Evolutionary conservation across 352 stramenopile genomes (phyloP), one percentile per base, ranked within the genome.

Genomic region (Phytophthora citricola): DNA sequence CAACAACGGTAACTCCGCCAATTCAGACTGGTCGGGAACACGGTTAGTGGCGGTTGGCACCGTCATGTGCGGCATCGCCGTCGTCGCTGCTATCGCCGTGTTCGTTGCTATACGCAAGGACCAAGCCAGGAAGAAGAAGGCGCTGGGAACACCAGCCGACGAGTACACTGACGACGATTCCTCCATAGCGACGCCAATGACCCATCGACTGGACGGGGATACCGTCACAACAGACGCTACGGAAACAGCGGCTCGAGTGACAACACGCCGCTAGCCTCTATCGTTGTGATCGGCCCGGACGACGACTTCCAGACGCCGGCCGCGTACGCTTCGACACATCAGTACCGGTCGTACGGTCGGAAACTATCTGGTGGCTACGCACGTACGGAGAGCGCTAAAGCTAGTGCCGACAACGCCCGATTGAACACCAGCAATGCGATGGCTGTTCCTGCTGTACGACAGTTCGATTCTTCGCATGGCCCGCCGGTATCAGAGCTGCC

Each of bases 81-180:
- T 45, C 4, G 54, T 80, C 14, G 75, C 66, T 46, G 72, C 66
- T 4, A 48, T 86, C 22, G 75, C 62, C 2, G 63, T 83, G n/a
- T 76, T 87, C 46, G 60, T 76, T 7, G 69, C 75, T 20, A 46
- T 80, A 10, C 74, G 71, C 20, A 78, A 63, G 15, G 51, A 69
- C 27, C 53, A 68, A 24, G 47, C 20, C 40, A 63, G 39, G 15
- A 72, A 64, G 49, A 56, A 61, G 3, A 77, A 66, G 3, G 69
- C 47, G 27, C 63, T 75, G 2, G 58, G 63, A 34, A 87, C 73
- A 9, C 76, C 74, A 2, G 44, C 24, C 24, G 56, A 77, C 5
- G 61, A 76, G 32, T 67, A 57, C 32, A 58, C 45, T 1, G 47
- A 65, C 27, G 54, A 76, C 4, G 40, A 63, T 5, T 76, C 55